Conservation (phyloP, 352 stramenopile species). For the Pythium oligandrum region DNA sequence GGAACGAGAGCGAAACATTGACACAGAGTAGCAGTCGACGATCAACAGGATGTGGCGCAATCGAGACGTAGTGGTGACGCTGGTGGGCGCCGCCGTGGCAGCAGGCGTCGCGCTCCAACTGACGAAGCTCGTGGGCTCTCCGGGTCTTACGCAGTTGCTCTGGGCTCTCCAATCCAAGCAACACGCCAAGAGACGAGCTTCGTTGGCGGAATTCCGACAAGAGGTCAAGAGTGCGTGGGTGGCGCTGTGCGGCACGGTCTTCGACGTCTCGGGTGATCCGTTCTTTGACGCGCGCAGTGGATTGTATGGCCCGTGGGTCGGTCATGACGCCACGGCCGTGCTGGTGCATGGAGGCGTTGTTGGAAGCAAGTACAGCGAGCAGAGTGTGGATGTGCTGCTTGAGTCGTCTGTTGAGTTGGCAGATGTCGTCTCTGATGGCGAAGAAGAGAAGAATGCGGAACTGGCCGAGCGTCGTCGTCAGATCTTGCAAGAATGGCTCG, state of each 20-base stretch:
- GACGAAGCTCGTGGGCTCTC: no score
- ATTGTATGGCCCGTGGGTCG: constrained; percentile 46
- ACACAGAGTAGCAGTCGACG: no score
- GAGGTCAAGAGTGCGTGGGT: constrained; percentile 25
- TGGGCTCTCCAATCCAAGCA: no score
- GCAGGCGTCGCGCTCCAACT: no score
- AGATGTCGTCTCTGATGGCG: neutral
- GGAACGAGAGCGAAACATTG: no score
- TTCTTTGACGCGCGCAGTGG: constrained; percentile 39
- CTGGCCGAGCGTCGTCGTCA: constrained; percentile 23
- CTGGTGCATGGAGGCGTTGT: constrained; percentile 29
- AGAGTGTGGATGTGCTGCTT: constrained; percentile 15
- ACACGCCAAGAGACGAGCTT: neutral
- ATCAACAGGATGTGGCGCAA: no score
- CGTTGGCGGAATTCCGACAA: constrained; percentile 23
- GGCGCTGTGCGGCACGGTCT: constrained; percentile 44
- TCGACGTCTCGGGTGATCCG: constrained; percentile 40
- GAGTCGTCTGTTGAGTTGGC: constrained; percentile 6
- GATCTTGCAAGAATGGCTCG: constrained; percentile 50
- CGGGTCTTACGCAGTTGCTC: no score
- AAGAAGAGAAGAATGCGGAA: constrained; percentile 4
- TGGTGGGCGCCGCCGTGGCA: no score
- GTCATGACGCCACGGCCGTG: constrained; percentile 46
- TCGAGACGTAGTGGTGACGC: no score
- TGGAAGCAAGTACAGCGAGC: constrained; percentile 1